Base-by-base conservation (phyloP, 768 basidiomycete genomes). In the Crucibulum laeve region DNA sequence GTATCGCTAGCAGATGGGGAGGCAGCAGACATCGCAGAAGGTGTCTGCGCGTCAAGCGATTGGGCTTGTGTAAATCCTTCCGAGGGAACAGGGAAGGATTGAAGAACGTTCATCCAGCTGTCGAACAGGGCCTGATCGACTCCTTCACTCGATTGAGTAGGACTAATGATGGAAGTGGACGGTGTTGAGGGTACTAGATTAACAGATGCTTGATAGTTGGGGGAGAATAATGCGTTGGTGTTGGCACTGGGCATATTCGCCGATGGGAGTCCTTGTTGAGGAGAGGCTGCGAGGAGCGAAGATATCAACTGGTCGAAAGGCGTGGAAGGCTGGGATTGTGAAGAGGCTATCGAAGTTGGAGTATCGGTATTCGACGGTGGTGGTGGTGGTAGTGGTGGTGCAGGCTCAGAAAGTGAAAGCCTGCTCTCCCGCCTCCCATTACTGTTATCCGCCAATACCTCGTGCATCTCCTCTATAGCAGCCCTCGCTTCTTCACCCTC, bases 51-150 rank as follows among this genome's bases (percentile, higher is more conserved):
- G n/a, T n/a, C n/a, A n/a, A n/a, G n/a, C n/a, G n/a, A n/a, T 19
- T 51, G 52, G 36, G 48, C 38, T 13, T 45, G 53, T 10, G 52
- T 44, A 26, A 61, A 55, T 10, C 55, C 64, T 33, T 62, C 63
- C 14, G 59, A 54, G 14, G 61, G 56, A 21, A 66, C 53, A 5
- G 74, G 65, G 40, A 76, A 71, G 2, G 66, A 58, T 33, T 76
- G 66, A n/a, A 79, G 60, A 38, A 74, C 68, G 40, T 65, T 68
- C 59, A 79, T 63, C 76, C 75, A 79, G 26, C 65, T 72, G 47
- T 79, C 71, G 47, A 75, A 68, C 8, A 68, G 53, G 17, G 62
- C 49, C 39, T 66, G 62, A 49, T 78, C 75, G 30, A 60, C 51
- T 11, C 49, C 48, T 24, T 48, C 48, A 34, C 34, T 23, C 17